phyloP scores from a whole-genome alignment of 1,139 yeast species.

The Kodamaea sp. region DNA sequence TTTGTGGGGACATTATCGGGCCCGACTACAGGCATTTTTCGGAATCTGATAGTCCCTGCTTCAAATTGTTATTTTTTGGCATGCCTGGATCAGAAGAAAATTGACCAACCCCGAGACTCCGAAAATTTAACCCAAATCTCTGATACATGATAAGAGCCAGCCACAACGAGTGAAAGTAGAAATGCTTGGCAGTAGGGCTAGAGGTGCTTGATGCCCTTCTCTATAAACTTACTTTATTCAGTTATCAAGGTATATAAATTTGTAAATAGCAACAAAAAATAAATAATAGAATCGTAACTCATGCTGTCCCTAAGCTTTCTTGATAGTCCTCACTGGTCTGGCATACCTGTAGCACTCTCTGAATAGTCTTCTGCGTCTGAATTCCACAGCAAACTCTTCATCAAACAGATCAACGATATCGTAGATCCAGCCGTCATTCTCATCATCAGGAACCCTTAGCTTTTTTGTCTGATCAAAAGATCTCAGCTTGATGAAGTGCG shows the following conservation, averaged over 20 bases:
- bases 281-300: too few species aligned
- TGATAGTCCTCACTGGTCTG: constrained; percentile 13
- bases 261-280: too few species aligned
- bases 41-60: constrained; percentile 45
- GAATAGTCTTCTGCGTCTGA: constrained; percentile 56
- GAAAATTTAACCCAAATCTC: too few species aligned
- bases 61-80: constrained; percentile 57
- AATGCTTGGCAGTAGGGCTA: too few species aligned
- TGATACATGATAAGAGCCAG: too few species aligned
- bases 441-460: constrained; percentile 24
- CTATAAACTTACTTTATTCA: too few species aligned
- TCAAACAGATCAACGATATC: constrained; percentile 29
- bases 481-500: constrained; percentile 54
- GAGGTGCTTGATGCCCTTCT: too few species aligned
- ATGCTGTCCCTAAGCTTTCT: constrained; percentile 9
- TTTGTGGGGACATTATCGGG: constrained; percentile 50
- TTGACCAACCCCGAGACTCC: too few species aligned
- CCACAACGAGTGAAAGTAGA: too few species aligned
- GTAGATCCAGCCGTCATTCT: constrained; percentile 47
- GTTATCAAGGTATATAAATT: too few species aligned
- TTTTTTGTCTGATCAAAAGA: constrained; percentile 24
- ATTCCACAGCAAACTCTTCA: constrained; percentile 27
- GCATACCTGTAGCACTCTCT: constrained; percentile 52
- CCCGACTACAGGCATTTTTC: constrained; percentile 53
- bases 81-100: constrained; percentile 38